Percentiles rank a stretch among this genome's conserved stretches.
Conservation (phyloP, 2,329 filamentous ascomycete genomes). For the Sarocladiaceae sp. region DNA sequence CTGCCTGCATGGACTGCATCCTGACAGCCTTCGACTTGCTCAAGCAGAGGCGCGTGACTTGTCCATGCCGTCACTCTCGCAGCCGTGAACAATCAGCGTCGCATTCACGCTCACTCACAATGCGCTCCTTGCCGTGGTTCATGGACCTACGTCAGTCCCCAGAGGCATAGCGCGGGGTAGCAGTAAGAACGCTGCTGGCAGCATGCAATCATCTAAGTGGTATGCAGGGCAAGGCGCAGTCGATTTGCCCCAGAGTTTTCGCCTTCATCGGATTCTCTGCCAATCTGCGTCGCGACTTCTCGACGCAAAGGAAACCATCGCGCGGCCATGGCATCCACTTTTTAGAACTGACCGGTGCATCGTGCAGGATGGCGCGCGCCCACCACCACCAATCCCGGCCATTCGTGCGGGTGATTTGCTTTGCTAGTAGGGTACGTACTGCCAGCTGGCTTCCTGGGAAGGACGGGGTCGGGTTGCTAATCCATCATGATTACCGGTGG, state of each 20-base stretch:
- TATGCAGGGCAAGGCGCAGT: background rate
- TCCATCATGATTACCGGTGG: no score
- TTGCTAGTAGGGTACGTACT: background rate
- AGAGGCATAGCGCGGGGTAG: constrained; percentile 1
- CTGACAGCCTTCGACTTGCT: no score
- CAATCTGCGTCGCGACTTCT: background rate
- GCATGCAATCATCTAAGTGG: background rate
- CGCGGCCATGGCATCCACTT: no score
- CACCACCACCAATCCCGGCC: constrained; percentile 3
- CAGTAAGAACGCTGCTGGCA: background rate
- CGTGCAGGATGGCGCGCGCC: no score
- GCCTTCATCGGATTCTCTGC: background rate
- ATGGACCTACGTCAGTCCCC: background rate
- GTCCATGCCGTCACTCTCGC: background rate
- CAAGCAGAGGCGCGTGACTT: background rate
- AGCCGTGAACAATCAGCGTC: background rate
- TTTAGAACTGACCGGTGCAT: no score
- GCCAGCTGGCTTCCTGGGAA: background rate
- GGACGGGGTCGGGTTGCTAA: no score
- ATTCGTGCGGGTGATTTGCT: background rate
- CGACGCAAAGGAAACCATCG: background rate
- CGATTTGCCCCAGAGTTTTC: background rate
- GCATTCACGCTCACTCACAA: background rate
- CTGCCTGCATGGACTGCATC: background rate
- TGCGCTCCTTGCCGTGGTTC: background rate